Evolutionary conservation across 2,329 filamentous ascomycete genomes (phyloP).

Genomic region (Aspergillus brunneoviolaceus): DNA sequence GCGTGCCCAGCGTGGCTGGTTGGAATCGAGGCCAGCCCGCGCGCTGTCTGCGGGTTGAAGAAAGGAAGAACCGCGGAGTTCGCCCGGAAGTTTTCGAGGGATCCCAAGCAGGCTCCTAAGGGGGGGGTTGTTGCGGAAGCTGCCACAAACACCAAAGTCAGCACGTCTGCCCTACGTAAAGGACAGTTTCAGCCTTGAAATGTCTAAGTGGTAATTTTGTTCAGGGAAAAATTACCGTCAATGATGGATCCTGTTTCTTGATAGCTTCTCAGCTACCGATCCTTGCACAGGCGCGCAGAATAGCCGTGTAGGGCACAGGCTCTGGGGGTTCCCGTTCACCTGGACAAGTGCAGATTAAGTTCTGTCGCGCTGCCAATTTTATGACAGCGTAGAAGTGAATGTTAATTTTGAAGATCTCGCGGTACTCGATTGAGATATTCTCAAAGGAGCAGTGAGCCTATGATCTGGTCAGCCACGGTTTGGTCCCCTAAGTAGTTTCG

Average conservation of each 20-base stretch:
- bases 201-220: conserved; percentile 4
- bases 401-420: not conserved
- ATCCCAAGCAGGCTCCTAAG: conserved; percentile 28
- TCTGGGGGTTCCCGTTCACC: not conserved
- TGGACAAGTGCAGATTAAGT: not conserved
- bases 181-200: not conserved
- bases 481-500: not conserved
- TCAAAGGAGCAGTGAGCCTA: not conserved
- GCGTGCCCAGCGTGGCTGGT: conserved; percentile 33
- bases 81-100: conserved; percentile 30
- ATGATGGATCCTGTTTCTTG: not conserved
- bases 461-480: conserved; percentile 3
- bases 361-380: not conserved
- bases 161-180: conserved; percentile 2
- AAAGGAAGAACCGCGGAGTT: conserved; percentile 28
- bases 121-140: conserved; percentile 24
- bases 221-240: not conserved
- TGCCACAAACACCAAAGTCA: conserved; percentile 19
- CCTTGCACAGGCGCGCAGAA: not conserved
- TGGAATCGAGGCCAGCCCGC: conserved; percentile 33
- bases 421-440: not conserved
- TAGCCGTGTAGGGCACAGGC: not conserved
- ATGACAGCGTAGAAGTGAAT: not conserved
- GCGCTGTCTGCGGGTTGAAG: conserved; percentile 31
- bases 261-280: not conserved